Evolutionary conservation across 257 asterid species (phyloP), one percentile per base, ranked within the genome.

Genomic region (Scutellaria barbata): DNA sequence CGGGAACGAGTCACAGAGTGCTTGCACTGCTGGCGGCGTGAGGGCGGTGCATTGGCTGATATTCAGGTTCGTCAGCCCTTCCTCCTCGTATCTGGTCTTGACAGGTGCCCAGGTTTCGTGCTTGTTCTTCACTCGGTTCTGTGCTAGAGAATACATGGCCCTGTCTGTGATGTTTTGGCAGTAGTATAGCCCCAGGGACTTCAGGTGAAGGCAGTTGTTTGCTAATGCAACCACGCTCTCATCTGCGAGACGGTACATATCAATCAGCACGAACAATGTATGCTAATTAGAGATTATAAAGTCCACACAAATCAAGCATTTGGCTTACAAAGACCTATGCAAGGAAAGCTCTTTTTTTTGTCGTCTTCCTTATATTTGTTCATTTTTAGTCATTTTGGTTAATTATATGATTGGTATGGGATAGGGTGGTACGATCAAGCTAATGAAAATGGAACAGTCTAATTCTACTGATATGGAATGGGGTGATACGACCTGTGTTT

Each of bases 1-100:
- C 0, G 99, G 99, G 68, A 86, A 95, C 0, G 96, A 87, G 82
- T 95, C 97, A n/a, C 99, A 95, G 0, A 95, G 79, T 0, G 96
- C 98, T 85, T 95, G 99, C 11, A 95, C 99, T 0, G 99, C 99
- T 0, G 97, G 98, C 14, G 99, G 99, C 0, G 98, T 95, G 20
- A 95, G 95, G 60, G 99, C 94, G 0, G 98, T 95, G 95, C 99
- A 95, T 52, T 95, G 99, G 86, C 99, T 95, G 71, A 95, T 92
- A 52, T 92, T 95, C 66, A 95, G 85, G 75, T 88, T 87, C 54
- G 88, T 87, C 0, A 95, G 90, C 47, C 99, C 99, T 77, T 94
- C 95, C 75, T 88, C 96, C 55, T 85, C 88, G n/a, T 77, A 81
- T 63, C 84, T 77, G 66, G 83, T 86, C 85, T 86, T 90, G 45